phyloP scores from a whole-genome alignment of 164 flowering plant genomes.

The Berberis thunbergii region DNA sequence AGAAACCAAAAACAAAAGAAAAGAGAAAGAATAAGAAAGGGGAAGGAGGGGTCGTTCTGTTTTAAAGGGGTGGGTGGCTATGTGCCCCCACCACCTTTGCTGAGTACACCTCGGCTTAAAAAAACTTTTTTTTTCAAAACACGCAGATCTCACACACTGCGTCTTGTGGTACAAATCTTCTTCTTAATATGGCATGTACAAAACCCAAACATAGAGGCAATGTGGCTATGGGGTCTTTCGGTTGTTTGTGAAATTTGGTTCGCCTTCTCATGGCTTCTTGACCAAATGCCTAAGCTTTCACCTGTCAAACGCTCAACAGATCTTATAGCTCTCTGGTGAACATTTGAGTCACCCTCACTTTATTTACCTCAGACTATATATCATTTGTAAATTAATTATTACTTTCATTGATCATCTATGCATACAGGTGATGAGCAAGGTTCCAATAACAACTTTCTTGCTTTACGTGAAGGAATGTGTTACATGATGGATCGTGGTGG shows the following conservation, averaged over 20 bases:
- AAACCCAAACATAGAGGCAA: constrained; percentile 9
- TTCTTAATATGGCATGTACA: constrained; percentile 8
- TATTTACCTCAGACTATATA: not conserved
- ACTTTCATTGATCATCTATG: not conserved
- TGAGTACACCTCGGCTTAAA: too few relatives aligned
- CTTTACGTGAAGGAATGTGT: constrained; percentile 3
- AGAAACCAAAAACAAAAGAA: too few relatives aligned
- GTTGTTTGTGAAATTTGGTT: constrained; percentile 12
- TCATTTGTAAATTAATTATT: too few relatives aligned
- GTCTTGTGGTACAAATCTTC: not conserved
- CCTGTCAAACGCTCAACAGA: constrained; percentile 9
- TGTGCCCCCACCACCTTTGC: too few relatives aligned
- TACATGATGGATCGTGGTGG: constrained; percentile 5
- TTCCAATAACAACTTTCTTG: constrained; percentile 1
- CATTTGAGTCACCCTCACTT: constrained; percentile 4
- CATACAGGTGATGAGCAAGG: constrained; percentile 2
- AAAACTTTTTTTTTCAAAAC: too few relatives aligned
- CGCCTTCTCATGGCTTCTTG: constrained; percentile 12
- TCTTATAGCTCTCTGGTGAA: constrained; percentile 4
- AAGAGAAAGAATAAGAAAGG: too few relatives aligned
- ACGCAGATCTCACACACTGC: too few relatives aligned
- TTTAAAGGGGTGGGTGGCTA: too few relatives aligned
- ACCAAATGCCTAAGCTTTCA: constrained; percentile 6
- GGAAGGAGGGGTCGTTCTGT: too few relatives aligned
- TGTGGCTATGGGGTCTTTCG: constrained; percentile 13